Base-by-base conservation (phyloP, 1,284 basidiomycete species). In the Papiliotrema fonsecae region DNA sequence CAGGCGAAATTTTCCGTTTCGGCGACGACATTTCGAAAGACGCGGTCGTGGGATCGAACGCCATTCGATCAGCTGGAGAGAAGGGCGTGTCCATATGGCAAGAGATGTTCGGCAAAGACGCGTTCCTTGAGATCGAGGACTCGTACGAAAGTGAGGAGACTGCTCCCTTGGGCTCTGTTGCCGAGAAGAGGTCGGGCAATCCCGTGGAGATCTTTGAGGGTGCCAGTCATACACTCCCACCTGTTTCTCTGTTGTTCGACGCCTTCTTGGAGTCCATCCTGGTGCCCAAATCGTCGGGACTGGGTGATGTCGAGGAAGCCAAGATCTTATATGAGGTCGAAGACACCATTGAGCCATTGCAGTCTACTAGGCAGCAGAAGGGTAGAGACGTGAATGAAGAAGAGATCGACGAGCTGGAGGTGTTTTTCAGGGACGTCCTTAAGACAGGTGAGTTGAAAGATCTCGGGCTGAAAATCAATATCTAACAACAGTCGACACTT, bases 211-310 rank as follows among this genome's bases (percentile, higher is more conserved):
- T 85, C 38, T 87, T 91, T 62, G 81, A 85, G 54, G 81, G 79
- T 3, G 85, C 90, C 4, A 81, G 86, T 26, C 86, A 92, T 73
- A 79, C 89, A 42, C 78, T 88, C 60, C 89, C 90, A 14, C 82
- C 89, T 4, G 75, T 92, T 49, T 80, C 84, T 42, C 76, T 78
- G 42, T 70, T 94, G 36, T 93, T 88, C 66, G 83, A 87, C 30
- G 75, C 83, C 16, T 75, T 92, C 58, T 79, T 93, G 62, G 77
- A 79, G 39, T 77, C 79, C 42, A 81, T 89, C 62, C 74, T 93
- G 27, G 57, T 49, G n/a, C 42, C 19, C 3, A 40, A 39, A 19
- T 35, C 5, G 24, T 30, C 13, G 16, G 22, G 14, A 9, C 16
- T 36, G 7, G 14, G 7, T 6, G 35, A 11, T 13, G 32, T 16